Evolutionary conservation across 2,329 filamentous ascomycete genomes (phyloP), one percentile per base, ranked within the genome.

Genomic region (Stemphylium vesicarium): DNA sequence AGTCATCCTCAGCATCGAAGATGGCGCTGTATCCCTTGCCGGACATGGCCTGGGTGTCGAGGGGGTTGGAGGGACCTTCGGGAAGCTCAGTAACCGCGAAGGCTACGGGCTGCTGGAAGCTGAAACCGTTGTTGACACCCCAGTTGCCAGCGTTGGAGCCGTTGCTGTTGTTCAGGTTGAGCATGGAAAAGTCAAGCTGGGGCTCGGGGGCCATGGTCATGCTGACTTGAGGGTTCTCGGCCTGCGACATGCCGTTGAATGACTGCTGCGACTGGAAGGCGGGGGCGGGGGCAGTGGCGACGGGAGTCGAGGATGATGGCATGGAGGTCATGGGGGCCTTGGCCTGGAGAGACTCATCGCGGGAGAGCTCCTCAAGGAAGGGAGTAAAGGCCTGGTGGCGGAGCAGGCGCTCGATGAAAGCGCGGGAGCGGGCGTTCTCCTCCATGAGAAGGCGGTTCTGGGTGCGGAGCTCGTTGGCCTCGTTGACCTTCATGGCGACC

Each of bases 121-220:
- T 73, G 69, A 78, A 79, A 33, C 62, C 64, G 74, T 85, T 88
- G 73, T 80, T 81, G 74, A 82, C 87, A 39, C 70, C 69, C 54
- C 80, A 79, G 69, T 71, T 79, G 67, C 66, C 73, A 57, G 68
- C 68, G 62, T 68, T 72, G 68, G 29, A 10, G n/a, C 20, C 15
- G 18, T 72, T 74, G 18, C 37, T 46, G 42, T 73, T 75, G 53
- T 73, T 75, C 40, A 92, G 75, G 66, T 85, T 84, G 66, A 95
- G 82, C 77, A 89, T 85, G 49, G 87, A 85, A 66, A 92, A 88
- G 68, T 96, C 90, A 75, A 92, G 81, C 47, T 79, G 82, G 65
- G 90, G 87, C 77, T 96, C 92, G 1, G 92, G 91, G 41, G 96
- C 86, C 84, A 93, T 89, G 53, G 89, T 86, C 84, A 96, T 90